Evolutionary conservation across 148 eudicot species (phyloP).

Genomic region (Dianthus caryophyllus): DNA sequence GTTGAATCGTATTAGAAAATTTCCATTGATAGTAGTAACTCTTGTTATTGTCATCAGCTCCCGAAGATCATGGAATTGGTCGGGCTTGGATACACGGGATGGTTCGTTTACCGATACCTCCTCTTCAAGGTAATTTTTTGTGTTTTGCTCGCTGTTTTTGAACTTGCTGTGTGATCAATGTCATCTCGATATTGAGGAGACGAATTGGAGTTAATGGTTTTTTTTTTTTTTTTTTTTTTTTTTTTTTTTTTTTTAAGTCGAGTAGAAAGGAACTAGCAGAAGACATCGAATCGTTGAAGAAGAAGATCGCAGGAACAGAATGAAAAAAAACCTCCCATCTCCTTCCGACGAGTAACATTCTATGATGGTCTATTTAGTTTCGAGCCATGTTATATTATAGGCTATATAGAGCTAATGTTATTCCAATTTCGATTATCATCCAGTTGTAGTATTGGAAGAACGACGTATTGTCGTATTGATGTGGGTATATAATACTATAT

Average conservation of each 20-base stretch:
- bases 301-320: conserved; percentile 75
- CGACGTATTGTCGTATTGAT: background rate
- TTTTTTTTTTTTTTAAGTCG: conserved; percentile 47
- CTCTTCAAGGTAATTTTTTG: conserved; percentile 80
- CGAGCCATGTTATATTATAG: conserved; percentile 31
- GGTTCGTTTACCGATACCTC: conserved; percentile 99
- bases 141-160: background rate
- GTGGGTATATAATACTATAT: background rate
- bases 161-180: background rate
- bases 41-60: conserved; percentile 46
- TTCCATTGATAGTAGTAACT: background rate
- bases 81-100: conserved; percentile 97
- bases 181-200: background rate
- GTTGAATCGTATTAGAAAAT: too few species aligned
- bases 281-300: conserved; percentile 73
- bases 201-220: too few species aligned
- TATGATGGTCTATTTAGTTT: conserved; percentile 20
- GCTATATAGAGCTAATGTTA: conserved; percentile 25
- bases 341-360: conserved; percentile 14
- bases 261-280: conserved; percentile 79
- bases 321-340: conserved; percentile 18
- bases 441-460: conserved; percentile 28
- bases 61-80: conserved; percentile 98
- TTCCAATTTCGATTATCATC: conserved; percentile 16
- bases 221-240: too few species aligned